Evolutionary conservation across 2,329 filamentous ascomycete species (phyloP).

Genomic region (Cordyceps militaris): DNA sequence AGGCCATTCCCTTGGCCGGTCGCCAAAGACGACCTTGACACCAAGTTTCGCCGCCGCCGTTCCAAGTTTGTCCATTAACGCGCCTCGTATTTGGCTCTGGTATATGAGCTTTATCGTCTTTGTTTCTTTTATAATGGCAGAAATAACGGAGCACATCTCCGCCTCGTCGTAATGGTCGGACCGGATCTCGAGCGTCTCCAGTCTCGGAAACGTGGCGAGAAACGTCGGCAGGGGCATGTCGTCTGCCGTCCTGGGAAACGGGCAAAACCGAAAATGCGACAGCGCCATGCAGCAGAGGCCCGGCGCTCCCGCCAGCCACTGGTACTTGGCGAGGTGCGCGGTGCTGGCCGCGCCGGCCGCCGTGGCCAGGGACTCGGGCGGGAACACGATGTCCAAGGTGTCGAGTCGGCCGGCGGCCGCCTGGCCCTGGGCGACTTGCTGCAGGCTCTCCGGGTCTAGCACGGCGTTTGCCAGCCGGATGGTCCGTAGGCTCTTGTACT

Average conservation of each 20-base stretch:
- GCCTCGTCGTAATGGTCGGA: conserved; percentile 23
- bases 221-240: conserved; percentile 28
- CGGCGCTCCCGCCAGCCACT: conserved; percentile 29
- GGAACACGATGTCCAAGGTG: conserved; percentile 31
- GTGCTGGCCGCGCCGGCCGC: conserved; percentile 21
- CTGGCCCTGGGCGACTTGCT: conserved; percentile 20
- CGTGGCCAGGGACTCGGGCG: conserved; percentile 19
- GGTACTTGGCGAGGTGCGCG: conserved; percentile 25
- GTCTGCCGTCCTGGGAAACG: conserved; percentile 21
- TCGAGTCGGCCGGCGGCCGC: conserved; percentile 24
- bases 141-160: conserved; percentile 25
- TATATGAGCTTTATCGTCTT: conserved; percentile 29
- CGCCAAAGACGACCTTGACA: conserved; percentile 25
- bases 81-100: conserved; percentile 25
- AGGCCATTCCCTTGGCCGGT: conserved; percentile 26
- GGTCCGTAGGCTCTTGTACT: conserved; percentile 7
- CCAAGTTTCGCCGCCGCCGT: conserved; percentile 19
- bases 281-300: conserved; percentile 29
- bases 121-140: conserved; percentile 23
- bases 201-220: conserved; percentile 29
- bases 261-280: conserved; percentile 28
- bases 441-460: conserved; percentile 20
- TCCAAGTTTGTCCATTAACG: conserved; percentile 24
- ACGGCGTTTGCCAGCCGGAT: conserved; percentile 23
- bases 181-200: conserved; percentile 30